A percentile compares a stretch with the other conserved stretches of the same genome.
These are phyloP conservation scores for Dactylellina leptospora DNA, from an alignment of 2,329 filamentous ascomycete genomes.

Conservation along the genomic window DNA sequence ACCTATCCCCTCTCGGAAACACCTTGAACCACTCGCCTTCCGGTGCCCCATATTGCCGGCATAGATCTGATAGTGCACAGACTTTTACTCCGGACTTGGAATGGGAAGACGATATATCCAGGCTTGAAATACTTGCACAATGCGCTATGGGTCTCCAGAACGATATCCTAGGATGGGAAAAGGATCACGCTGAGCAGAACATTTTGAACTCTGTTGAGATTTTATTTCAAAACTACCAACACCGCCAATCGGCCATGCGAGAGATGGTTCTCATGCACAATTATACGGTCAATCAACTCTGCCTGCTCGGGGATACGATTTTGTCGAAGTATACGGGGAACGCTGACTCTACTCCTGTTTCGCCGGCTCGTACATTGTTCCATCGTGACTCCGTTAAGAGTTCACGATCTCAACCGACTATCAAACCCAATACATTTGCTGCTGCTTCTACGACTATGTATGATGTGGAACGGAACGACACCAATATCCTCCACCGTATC, in stretches of 20 bases:
- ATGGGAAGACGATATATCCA: slow-evolving; percentile 53
- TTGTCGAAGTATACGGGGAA: slow-evolving; percentile 28
- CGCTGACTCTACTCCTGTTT: neutral
- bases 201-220: slow-evolving; percentile 56
- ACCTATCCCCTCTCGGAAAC: slow-evolving; percentile 55
- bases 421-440: slow-evolving; percentile 1
- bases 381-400: slow-evolving; percentile 20
- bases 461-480: neutral
- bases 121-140: slow-evolving; percentile 55
- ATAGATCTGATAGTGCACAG: slow-evolving; percentile 46
- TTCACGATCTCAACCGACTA: slow-evolving; percentile 13
- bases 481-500: slow-evolving; percentile 17
- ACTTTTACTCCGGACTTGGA: slow-evolving; percentile 45
- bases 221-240: slow-evolving; percentile 41
- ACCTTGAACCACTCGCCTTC: slow-evolving; percentile 23
- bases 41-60: slow-evolving; percentile 15
- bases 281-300: slow-evolving; percentile 44
- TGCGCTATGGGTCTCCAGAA: slow-evolving; percentile 57
- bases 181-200: slow-evolving; percentile 54
- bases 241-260: slow-evolving; percentile 46
- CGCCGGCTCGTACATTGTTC: slow-evolving; percentile 30
- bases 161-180: slow-evolving; percentile 57
- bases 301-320: slow-evolving; percentile 26
- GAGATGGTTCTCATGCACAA: slow-evolving; percentile 51
- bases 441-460: neutral